Percentiles rank a stretch among this genome's conserved stretches.
Conservation (phyloP, 208 protist species). For the Acanthamoeba triangularis region DNA sequence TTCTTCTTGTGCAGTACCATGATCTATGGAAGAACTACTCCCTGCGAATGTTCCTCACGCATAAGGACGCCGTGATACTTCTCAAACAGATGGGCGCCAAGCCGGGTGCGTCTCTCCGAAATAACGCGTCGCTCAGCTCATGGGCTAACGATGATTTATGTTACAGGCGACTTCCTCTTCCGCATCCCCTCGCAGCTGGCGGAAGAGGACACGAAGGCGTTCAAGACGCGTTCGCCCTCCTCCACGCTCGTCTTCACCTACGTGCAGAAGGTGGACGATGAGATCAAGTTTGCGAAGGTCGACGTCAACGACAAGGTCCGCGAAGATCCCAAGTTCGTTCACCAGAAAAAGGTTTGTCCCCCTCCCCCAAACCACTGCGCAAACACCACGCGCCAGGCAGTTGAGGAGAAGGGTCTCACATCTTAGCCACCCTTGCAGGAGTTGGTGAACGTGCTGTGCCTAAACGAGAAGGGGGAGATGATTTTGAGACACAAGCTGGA, state of each 20-base stretch:
- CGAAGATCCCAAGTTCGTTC: conserved; percentile 62
- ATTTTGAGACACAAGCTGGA: conserved; percentile 46
- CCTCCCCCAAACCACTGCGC: not conserved
- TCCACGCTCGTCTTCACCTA: conserved; percentile 65
- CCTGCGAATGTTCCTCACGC: conserved; percentile 67
- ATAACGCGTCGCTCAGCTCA: not conserved
- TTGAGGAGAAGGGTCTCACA: not conserved
- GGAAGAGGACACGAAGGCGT: conserved; percentile 48
- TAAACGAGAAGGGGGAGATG: conserved; percentile 58
- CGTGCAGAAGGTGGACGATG: conserved; percentile 50
- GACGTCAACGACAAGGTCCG: conserved; percentile 49
- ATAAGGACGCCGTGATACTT: conserved; percentile 49
- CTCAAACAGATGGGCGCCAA: conserved; percentile 23
- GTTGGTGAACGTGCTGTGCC: conserved; percentile 64
- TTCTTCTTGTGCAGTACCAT: not conserved
- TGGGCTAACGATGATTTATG: not conserved
- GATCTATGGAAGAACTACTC: conserved; percentile 69
- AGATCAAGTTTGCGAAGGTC: conserved; percentile 41
- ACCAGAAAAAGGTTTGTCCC: conserved; percentile 29
- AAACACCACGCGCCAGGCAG: not conserved
- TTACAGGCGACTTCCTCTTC: conserved; percentile 61
- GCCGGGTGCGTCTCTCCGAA: not conserved
- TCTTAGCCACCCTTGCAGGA: not conserved
- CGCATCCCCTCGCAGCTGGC: conserved; percentile 65
- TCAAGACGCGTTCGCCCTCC: conserved; percentile 62